These are phyloP conservation scores for Lavandula angustifolia DNA, from an alignment of 257 asterid genomes.

Conservation along the genomic window DNA sequence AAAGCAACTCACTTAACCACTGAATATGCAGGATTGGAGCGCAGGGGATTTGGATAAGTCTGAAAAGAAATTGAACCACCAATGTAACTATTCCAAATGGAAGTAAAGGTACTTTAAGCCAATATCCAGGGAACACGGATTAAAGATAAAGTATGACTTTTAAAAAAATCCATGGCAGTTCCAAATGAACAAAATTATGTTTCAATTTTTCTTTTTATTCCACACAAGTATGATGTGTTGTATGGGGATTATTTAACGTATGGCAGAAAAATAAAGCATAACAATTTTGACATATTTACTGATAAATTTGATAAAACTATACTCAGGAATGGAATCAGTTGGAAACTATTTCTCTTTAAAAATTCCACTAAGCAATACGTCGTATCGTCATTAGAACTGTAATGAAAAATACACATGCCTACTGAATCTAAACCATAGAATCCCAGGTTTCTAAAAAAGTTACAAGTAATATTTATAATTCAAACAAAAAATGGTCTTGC, in stretches of 20 bases:
- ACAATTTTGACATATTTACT: too few species aligned
- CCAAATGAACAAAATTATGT: neutral
- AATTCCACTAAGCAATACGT: too few species aligned
- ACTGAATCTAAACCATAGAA: too few species aligned
- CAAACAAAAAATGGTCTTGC: too few species aligned
- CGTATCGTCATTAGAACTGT: too few species aligned
- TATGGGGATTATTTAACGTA: neutral
- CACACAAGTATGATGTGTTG: slow-evolving; percentile 1
- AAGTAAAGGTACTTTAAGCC: neutral
- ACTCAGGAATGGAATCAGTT: too few species aligned
- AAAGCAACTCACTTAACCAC: slow-evolving; percentile 55
- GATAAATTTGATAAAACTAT: too few species aligned
- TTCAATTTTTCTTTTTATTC: neutral
- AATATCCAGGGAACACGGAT: slow-evolving; percentile 9
- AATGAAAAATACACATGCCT: too few species aligned
- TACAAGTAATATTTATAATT: neutral
- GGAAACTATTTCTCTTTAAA: too few species aligned
- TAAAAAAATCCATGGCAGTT: slow-evolving; percentile 17
- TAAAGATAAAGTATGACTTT: slow-evolving; percentile 4
- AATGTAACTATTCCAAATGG: neutral
- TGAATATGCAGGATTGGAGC: slow-evolving; percentile 62
- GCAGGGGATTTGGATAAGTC: slow-evolving; percentile 66
- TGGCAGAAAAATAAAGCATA: slow-evolving; percentile 16
- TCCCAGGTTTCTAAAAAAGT: too few species aligned
- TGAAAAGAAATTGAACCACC: slow-evolving; percentile 39